These are phyloP conservation scores for Bryum argenteum DNA, from an alignment of 225 moss, liverwort and hornwort genomes.

Conservation along the genomic window DNA sequence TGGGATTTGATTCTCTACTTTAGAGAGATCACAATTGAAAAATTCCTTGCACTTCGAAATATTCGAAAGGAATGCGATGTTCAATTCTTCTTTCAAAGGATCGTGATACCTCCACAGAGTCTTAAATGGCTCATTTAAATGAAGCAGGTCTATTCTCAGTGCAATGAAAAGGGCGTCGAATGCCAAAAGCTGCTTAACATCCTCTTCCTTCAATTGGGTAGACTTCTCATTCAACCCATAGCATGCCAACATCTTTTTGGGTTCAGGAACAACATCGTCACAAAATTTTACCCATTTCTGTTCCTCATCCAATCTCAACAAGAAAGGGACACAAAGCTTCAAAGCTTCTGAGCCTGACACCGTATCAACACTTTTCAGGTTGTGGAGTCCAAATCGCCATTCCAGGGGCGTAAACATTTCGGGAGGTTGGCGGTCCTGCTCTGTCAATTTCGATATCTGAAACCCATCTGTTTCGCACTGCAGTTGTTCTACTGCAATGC, in stretches of 20 bases:
- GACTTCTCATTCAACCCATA: constrained; percentile 16
- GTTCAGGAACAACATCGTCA: constrained; percentile 10
- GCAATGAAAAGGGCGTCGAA: constrained; percentile 18
- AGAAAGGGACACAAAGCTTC: no score
- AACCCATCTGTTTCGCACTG: background rate
- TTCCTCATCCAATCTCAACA: no score
- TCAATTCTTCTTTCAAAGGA: no score
- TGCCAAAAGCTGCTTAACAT: background rate
- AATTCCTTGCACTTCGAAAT: no score
- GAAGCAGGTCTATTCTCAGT: no score
- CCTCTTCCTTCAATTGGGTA: background rate
- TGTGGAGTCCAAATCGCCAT: constrained; percentile 21
- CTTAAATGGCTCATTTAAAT: no score
- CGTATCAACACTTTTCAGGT: background rate
- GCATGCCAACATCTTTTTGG: background rate
- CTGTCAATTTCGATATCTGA: background rate
- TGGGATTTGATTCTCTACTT: constrained; percentile 15
- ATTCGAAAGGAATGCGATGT: no score
- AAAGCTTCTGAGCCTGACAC: background rate
- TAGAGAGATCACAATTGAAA: background rate
- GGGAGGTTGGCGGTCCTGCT: background rate
- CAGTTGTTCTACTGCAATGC: no score
- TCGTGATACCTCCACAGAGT: background rate
- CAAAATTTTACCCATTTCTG: background rate
- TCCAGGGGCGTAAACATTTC: background rate